These are phyloP conservation scores for Wallacemonas sp. DNA, from an alignment of 208 protist genomes.

Conservation along the genomic window DNA sequence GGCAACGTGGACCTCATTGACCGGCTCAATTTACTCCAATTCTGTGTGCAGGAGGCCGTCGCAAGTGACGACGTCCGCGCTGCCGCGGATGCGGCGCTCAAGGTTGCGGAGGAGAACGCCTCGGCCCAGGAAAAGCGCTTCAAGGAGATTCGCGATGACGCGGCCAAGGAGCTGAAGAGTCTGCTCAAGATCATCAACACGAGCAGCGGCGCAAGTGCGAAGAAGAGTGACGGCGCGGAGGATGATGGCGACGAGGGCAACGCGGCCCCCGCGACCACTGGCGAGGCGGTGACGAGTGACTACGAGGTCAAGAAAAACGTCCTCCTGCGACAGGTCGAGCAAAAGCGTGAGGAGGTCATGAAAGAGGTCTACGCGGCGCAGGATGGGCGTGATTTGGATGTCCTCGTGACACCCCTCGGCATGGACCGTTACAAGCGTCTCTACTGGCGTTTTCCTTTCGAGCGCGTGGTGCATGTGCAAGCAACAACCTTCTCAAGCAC, in stretches of 20 bases:
- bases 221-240: not conserved
- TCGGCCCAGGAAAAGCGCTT: constrained; percentile 49
- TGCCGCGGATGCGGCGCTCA: constrained; percentile 59
- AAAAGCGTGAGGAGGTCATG: constrained; percentile 32
- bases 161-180: constrained; percentile 70
- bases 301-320: constrained; percentile 30
- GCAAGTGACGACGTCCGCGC: constrained; percentile 43
- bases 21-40: constrained; percentile 79
- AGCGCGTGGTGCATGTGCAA: constrained; percentile 70
- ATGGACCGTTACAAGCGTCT: constrained; percentile 86
- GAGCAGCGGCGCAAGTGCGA: constrained; percentile 10
- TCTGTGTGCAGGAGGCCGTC: constrained; percentile 69
- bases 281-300: not conserved
- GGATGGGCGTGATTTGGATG: constrained; percentile 57
- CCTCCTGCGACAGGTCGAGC: constrained; percentile 35
- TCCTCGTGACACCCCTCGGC: constrained; percentile 70
- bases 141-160: constrained; percentile 74
- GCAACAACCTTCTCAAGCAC: constrained; percentile 35
- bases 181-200: constrained; percentile 48
- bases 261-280: no score
- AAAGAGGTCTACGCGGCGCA: constrained; percentile 30
- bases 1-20: constrained; percentile 76
- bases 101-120: constrained; percentile 47
- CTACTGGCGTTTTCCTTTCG: constrained; percentile 88
- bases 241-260: no score